Evolutionary conservation across 2,329 filamentous ascomycete genomes (phyloP).

Genomic region (Alternaria ethzedia): DNA sequence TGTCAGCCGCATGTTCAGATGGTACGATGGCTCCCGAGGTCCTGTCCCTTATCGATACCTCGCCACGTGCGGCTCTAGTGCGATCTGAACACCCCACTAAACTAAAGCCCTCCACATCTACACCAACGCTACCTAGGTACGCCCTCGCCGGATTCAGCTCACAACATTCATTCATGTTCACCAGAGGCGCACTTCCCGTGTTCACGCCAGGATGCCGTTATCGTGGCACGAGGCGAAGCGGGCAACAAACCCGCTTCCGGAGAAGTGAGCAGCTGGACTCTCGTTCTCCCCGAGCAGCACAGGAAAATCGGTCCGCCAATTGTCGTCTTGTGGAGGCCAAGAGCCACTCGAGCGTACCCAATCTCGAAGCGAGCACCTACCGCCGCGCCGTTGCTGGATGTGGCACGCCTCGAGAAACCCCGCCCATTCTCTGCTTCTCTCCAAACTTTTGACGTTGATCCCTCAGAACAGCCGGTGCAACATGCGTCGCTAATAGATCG

Average conservation of each 20-base stretch:
- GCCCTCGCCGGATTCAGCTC: not conserved
- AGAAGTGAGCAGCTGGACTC: not conserved
- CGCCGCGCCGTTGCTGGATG: constrained; percentile 12
- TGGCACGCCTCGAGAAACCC: constrained; percentile 7
- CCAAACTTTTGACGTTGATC: not conserved
- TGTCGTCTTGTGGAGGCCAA: constrained; percentile 23
- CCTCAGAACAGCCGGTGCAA: not conserved
- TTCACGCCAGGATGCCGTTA: not conserved
- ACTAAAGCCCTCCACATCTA: not conserved
- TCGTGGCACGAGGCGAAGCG: not conserved
- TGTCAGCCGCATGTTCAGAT: not conserved
- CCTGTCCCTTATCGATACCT: constrained; percentile 1
- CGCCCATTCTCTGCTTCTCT: not conserved
- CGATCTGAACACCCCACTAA: not conserved
- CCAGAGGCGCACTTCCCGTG: not conserved
- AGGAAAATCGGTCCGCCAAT: constrained; percentile 29
- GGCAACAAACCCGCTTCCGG: not conserved
- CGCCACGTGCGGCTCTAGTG: not conserved
- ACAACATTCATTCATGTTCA: not conserved
- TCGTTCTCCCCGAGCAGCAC: constrained; percentile 8
- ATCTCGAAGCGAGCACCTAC: constrained; percentile 13
- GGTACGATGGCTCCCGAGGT: not conserved
- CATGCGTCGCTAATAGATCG: not conserved
- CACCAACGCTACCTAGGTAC: not conserved
- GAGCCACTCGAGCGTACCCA: constrained; percentile 15